Base-by-base conservation (phyloP, 257 asterid genomes). In the Ajuga chamaepitys region DNA sequence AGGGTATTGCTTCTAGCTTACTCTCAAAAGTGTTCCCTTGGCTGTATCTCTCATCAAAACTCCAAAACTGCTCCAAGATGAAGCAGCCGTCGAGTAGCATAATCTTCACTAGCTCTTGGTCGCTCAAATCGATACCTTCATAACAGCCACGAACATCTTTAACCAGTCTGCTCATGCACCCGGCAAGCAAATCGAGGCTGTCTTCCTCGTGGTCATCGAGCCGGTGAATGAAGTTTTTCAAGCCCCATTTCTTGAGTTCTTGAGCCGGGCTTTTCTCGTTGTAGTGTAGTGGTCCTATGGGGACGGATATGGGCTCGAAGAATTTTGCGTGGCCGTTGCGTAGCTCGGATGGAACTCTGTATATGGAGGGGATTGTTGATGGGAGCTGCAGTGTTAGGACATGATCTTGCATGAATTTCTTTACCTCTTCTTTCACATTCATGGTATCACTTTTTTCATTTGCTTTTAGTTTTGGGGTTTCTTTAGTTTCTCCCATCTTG, bases 11-110 rank as follows among this genome's bases (percentile, higher is more conserved):
- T 1, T 70, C 53, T 5, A 17, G 16, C 9, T 9, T 44, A 0
- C 40, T 45, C 5, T 14, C 69, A 0, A 48, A 17, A 2, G 22
- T 37, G 6, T 10, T 9, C 5, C 24, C 8, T 4, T 4, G 32
- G 0, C 11, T 14, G 3, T 28, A 28, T 28, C 34, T 28, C 34
- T 22, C 47, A 1, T 32, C 11, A 3, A 18, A 22, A 13, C 47
- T 38, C 46, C 64, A 34, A 2, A 70, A 10, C 4, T 60, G 47
- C 25, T 70, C 63, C 46, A 61, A 14, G 7, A 70, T 38, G 35
- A 61, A 70, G 25, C 75, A 60, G 2, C 69, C 69, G 9, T 70
- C 75, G 1, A 70, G 69, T 13, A 70, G 35, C 69, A 70, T 51
- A 13, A 70, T 51, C 52, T 60, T 14, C 46, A 46, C 12, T 9